A percentile compares a stretch with the other conserved stretches of the same genome.
Conservation (phyloP, 1,284 basidiomycete genomes). For the Termitomyces sp. region DNA sequence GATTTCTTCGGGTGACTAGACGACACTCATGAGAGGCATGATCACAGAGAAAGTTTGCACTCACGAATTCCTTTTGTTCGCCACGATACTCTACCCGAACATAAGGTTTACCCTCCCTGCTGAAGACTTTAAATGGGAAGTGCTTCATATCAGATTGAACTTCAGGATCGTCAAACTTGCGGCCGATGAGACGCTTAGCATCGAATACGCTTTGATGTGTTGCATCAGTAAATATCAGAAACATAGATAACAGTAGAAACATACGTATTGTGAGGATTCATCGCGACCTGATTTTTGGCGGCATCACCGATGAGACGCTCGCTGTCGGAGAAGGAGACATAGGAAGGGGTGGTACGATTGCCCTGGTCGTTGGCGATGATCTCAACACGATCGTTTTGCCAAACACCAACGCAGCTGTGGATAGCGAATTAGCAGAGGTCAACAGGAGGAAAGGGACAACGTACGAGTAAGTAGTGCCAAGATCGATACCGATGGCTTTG, state of each 20-base stretch:
- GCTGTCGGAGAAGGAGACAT: slow-evolving; percentile 88
- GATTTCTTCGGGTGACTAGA: slow-evolving; percentile 89
- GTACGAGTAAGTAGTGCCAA: slow-evolving; percentile 83
- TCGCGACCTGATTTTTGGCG: slow-evolving; percentile 92
- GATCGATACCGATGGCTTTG: slow-evolving; percentile 93
- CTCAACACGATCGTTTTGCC: slow-evolving; percentile 98
- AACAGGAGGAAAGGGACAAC: slow-evolving; percentile 24
- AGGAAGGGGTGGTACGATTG: slow-evolving; percentile 94
- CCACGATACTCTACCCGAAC: slow-evolving; percentile 88
- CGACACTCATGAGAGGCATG: slow-evolving; percentile 9
- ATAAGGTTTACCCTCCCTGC: slow-evolving; percentile 84
- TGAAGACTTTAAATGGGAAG: slow-evolving; percentile 89
- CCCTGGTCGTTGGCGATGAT: slow-evolving; percentile 98
- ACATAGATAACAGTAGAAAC: slow-evolving; percentile 14
- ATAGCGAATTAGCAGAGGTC: slow-evolving; percentile 9
- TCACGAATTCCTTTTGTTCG: slow-evolving; percentile 88
- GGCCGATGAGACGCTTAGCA: slow-evolving; percentile 42
- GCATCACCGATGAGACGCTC: slow-evolving; percentile 96
- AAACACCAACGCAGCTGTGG: slow-evolving; percentile 74
- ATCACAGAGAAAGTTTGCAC: slow-evolving; percentile 27
- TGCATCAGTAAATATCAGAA: slow-evolving; percentile 11
- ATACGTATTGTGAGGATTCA: slow-evolving; percentile 78
- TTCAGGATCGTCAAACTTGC: slow-evolving; percentile 65
- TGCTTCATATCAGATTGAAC: slow-evolving; percentile 96
- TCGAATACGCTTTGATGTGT: slow-evolving; percentile 43